Evolutionary conservation across 768 basidiomycete genomes (phyloP), one percentile per base, ranked within the genome.

Genomic region (Tephrocybe sp.): DNA sequence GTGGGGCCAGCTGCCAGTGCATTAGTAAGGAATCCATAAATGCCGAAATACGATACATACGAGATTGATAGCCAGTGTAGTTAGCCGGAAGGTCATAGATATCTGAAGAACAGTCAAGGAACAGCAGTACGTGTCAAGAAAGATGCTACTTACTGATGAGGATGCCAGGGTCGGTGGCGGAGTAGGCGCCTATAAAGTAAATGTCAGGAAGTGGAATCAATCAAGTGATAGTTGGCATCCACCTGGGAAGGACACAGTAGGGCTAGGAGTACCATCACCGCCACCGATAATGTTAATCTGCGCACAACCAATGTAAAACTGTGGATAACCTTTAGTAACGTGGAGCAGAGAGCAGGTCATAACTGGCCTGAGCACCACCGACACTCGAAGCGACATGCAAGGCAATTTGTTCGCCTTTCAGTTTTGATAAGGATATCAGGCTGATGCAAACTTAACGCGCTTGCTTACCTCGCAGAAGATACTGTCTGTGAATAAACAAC

Each of bases 271-370:
- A 19, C 69, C 69, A 26, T 44, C 61, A 10, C 69, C 69, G 20
- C 68, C 68, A 30, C 62, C 60, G 14, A 67, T 62, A 39, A 71
- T 63, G 17, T 67, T 70, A 52, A 72, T 62, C 36, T 71, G 68
- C 5, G 68, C 71, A 48, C 71, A 72, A n/a, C 60, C 64, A 44
- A 72, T 59, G 45, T 72, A 72, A 55, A 69, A 65, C 66, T 71
- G 52, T 6, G 38, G 26, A 13, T 16, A 16, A 9, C 5, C 4
- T 16, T 34, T 12, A 16, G n/a, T 20, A 43, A 2, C 34, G 26
- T n/a, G 3, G 26, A 26, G 3, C 2, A 13, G 10, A 14, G 26
- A 20, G 49, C 13, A 2, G 33, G 16, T 38, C 13, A 23, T 9
- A 14, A 39, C 33, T 39, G 23, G 63, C 66, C 52, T 69, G 69